Conservation (phyloP, 495 filamentous ascomycete species). For the Trichoderma virens region DNA sequence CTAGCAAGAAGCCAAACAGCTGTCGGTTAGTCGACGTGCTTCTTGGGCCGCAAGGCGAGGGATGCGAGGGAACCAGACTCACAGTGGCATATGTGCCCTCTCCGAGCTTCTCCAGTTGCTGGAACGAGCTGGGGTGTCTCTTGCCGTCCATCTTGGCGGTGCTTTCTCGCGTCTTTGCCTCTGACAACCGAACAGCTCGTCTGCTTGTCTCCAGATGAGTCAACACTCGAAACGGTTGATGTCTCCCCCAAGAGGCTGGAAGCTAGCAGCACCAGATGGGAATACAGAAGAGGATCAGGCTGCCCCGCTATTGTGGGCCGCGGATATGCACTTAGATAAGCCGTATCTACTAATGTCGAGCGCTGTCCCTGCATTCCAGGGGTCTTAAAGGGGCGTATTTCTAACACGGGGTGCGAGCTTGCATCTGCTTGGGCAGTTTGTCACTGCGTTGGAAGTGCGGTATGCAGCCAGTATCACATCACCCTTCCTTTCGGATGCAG, state of each 20-base stretch:
- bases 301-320: neutral
- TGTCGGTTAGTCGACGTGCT: neutral
- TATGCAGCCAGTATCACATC: neutral
- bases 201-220: neutral
- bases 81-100: constrained; percentile 99
- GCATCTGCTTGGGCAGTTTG: neutral
- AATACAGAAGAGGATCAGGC: neutral
- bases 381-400: neutral
- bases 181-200: neutral
- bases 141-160: constrained; percentile 65
- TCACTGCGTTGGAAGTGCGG: neutral
- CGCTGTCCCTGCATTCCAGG: neutral
- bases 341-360: neutral
- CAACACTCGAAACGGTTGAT: neutral
- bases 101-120: constrained; percentile 97
- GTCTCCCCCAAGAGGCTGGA: neutral
- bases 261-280: neutral
- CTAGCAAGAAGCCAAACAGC: constrained; percentile 33
- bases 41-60: neutral
- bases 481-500: neutral
- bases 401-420: neutral
- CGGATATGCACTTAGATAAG: neutral
- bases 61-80: constrained; percentile 28
- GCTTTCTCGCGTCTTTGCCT: neutral
- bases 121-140: constrained; percentile 88